Percentiles rank a stretch among this genome's conserved stretches.
These are phyloP conservation scores for Marvania coccoides DNA, from an alignment of 139 green algal genomes.

Conservation along the genomic window DNA sequence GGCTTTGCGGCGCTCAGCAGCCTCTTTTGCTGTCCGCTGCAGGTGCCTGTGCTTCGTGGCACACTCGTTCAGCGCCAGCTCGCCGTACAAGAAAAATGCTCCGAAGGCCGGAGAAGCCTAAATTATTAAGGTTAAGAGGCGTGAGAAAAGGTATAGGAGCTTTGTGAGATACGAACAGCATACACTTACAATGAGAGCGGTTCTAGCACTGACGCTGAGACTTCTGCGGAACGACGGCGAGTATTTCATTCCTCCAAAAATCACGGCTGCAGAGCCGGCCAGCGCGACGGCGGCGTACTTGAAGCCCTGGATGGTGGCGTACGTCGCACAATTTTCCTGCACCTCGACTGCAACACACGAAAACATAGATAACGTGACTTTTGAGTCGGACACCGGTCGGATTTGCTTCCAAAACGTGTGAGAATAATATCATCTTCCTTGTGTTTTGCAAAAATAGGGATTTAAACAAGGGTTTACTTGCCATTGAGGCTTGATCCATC, in stretches of 20 bases:
- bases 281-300: not conserved
- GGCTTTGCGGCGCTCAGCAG: no score
- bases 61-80: slow-evolving; percentile 42
- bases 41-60: not conserved
- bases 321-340: slow-evolving; percentile 8
- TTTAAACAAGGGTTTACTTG: no score
- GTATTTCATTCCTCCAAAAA: slow-evolving; percentile 23
- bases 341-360: slow-evolving; percentile 7
- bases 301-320: not conserved
- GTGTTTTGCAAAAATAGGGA: no score
- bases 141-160: not conserved
- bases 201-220: slow-evolving; percentile 17
- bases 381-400: no score
- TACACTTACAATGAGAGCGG: slow-evolving; percentile 27
- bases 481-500: no score
- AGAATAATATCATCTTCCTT: no score
- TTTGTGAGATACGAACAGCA: not conserved
- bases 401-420: no score
- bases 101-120: slow-evolving; percentile 38
- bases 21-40: not conserved
- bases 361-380: no score
- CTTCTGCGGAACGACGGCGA: slow-evolving; percentile 25
- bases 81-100: slow-evolving; percentile 33
- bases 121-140: no score
- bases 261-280: not conserved